Base-by-base conservation (phyloP, 1,139 yeast genomes). In the Waltiozyma sp. region DNA sequence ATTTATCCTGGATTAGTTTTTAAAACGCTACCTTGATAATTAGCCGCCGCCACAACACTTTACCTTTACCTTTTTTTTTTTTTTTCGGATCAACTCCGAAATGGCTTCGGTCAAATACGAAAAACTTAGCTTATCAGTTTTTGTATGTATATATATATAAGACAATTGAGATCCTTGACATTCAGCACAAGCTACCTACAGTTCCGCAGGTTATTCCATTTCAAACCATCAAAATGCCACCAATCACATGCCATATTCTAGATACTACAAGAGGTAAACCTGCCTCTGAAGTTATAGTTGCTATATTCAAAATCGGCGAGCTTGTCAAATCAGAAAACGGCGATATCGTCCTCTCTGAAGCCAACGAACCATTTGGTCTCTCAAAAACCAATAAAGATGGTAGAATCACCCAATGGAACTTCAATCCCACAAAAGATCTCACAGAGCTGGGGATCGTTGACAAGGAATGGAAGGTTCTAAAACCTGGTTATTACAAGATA, bases 241-340 rank as follows among this genome's bases (percentile, higher is more conserved):
- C 88, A 39, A 75, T 88, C 41, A 86, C 96, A 8, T 87, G 96
- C 61, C 96, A 88, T 60, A 76, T 88, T 15, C 68, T 88, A 36
- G 95, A 88, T 55, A 87, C 96, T 6, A 77, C 83, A n/a, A 63
- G 70, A 13, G 96, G 96, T 1, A 72, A 67, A 48, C 96, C 96
- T 1, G 96, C 95, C 0, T 57, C 64, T 0, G 71, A 69, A 19
- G 89, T 88, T 16, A 63, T 72, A 3, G 80, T 85, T 52, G 78
- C 79, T 38, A 63, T 81, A 28, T 74, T 65, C 56, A 65, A 62
- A 49, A 53, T 69, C 38, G 68, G 54, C 43, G 57, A 45, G 46
- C 62, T 42, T 39, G 57, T 54, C 41, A 46, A 38, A 41, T 60
- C 38, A 10, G 53, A 47, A 8, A 57, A 52, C 11, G 59, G 51